phyloP scores from a whole-genome alignment of 179 eudicot species.

The Beta corolliflora region DNA sequence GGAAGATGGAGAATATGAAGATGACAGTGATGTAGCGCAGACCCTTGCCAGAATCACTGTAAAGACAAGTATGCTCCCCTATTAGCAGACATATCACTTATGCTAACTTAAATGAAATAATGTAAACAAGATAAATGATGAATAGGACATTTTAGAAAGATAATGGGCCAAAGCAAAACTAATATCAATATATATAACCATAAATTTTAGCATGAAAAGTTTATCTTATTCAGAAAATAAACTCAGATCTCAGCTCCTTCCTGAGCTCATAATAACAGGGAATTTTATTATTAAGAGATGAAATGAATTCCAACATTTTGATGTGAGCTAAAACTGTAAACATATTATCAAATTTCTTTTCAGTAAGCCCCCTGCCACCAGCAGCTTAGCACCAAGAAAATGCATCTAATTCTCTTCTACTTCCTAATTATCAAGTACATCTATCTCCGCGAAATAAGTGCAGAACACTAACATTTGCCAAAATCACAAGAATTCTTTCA shows the following conservation, averaged over 20 bases:
- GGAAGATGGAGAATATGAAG: constrained; percentile 44
- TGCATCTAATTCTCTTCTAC: background rate
- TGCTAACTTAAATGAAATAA: background rate
- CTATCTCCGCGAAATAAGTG: background rate
- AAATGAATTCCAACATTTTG: background rate
- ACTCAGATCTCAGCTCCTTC: background rate
- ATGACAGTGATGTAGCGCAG: constrained; percentile 56
- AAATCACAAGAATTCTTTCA: background rate
- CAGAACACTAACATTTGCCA: background rate
- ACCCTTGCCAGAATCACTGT: constrained; percentile 70
- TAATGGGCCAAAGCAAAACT: background rate
- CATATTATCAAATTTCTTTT: background rate
- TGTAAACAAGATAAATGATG: background rate
- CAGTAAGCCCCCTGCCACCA: background rate
- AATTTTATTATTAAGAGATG: background rate
- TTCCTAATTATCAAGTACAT: background rate
- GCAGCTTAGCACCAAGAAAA: background rate
- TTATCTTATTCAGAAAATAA: background rate
- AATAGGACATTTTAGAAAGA: background rate
- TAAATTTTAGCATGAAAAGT: background rate
- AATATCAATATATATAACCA: background rate
- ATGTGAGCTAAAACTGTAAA: background rate
- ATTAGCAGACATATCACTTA: constrained; percentile 10
- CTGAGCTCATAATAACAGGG: constrained; percentile 2
- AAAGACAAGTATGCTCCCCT: constrained; percentile 17